Conservation (phyloP, 805 yeast species). For the Komagataella kurtzmanii region DNA sequence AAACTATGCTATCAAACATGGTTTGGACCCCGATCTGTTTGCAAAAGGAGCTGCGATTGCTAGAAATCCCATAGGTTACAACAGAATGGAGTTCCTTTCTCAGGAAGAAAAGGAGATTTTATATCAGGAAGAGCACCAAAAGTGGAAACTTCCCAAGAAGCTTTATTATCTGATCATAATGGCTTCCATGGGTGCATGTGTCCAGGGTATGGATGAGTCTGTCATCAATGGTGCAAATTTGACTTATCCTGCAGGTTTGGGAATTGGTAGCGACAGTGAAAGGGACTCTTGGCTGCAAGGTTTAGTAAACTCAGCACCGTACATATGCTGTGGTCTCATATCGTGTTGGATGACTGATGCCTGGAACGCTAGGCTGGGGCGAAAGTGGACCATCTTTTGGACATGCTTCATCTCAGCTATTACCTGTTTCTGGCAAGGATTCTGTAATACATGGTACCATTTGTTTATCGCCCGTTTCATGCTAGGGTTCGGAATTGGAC, state of each 20-base stretch:
- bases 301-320: constrained; percentile 58
- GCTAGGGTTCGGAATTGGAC: constrained; percentile 60
- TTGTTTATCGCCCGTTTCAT: constrained; percentile 52
- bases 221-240: constrained; percentile 63
- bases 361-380: constrained; percentile 40
- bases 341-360: constrained; percentile 56
- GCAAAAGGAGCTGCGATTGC: constrained; percentile 59
- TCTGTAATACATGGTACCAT: constrained; percentile 51
- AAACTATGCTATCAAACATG: constrained; percentile 43
- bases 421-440: constrained; percentile 60
- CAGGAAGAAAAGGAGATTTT: constrained; percentile 43
- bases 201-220: constrained; percentile 72
- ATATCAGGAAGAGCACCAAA: constrained; percentile 29
- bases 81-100: constrained; percentile 38
- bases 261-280: constrained; percentile 29
- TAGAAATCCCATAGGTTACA: constrained; percentile 41
- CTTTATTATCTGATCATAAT: constrained; percentile 44
- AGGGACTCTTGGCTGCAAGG: constrained; percentile 47
- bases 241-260: constrained; percentile 43
- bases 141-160: constrained; percentile 30
- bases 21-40: constrained; percentile 43
- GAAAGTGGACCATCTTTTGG: constrained; percentile 55
- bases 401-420: constrained; percentile 47
- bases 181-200: constrained; percentile 69
- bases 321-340: constrained; percentile 45